Evolutionary conservation across 2,329 filamentous ascomycete species (phyloP).

Genomic region (Grosmannia huntii): DNA sequence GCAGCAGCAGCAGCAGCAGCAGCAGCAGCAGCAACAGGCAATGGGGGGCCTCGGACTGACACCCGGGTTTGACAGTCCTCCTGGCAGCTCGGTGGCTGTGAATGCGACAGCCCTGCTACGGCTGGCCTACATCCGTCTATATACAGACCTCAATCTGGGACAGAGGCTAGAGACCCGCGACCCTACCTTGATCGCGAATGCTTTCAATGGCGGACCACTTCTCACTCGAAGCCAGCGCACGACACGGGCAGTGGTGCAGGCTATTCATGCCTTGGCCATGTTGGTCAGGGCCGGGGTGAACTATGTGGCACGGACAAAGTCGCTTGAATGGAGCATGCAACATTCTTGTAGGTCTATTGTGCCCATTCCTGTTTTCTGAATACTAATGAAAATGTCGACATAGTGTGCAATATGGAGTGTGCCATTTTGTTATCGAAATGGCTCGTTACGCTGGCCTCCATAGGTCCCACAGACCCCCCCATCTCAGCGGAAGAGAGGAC

Average conservation of each 20-base stretch:
- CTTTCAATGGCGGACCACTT: constrained; percentile 44
- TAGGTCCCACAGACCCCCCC: constrained; percentile 35
- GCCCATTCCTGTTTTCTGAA: neutral
- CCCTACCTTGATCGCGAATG: constrained; percentile 45
- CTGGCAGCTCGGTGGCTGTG: constrained; percentile 49
- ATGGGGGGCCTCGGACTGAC: neutral
- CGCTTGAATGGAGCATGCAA: constrained; percentile 50
- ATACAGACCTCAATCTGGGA: constrained; percentile 51
- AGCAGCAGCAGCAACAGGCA: constrained; percentile 1
- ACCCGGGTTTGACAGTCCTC: neutral
- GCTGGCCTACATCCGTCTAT: constrained; percentile 50
- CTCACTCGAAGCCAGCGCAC: constrained; percentile 46
- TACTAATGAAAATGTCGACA: neutral
- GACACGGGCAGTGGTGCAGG: constrained; percentile 52
- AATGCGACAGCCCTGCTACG: constrained; percentile 50
- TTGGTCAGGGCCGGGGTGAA: constrained; percentile 51
- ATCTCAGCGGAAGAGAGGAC: constrained; percentile 39
- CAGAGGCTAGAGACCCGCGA: constrained; percentile 54
- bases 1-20: too few relatives aligned
- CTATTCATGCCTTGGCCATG: constrained; percentile 55
- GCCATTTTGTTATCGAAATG: constrained; percentile 49
- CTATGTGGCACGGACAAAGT: constrained; percentile 48
- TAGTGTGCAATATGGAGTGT: constrained; percentile 50
- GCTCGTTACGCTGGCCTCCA: constrained; percentile 42
- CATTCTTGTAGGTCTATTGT: constrained; percentile 37